These are phyloP conservation scores for Debaryomyces tyrocola DNA, from an alignment of 805 yeast species.

Conservation along the genomic window DNA sequence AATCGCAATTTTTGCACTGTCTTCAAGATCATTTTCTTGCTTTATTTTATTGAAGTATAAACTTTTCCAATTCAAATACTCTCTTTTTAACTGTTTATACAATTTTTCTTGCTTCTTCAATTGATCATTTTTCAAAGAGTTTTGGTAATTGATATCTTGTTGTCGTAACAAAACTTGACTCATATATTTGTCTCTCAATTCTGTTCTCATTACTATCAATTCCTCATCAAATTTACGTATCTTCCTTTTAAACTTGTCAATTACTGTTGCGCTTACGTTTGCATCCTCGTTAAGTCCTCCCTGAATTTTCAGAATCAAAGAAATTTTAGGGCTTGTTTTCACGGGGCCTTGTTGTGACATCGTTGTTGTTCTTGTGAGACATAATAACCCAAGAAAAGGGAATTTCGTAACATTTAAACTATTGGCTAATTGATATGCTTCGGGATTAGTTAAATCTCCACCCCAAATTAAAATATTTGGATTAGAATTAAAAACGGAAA, in stretches of 20 bases:
- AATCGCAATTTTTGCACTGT: constrained; percentile 64
- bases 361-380: constrained; percentile 57
- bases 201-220: constrained; percentile 59
- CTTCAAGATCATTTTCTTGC: constrained; percentile 14
- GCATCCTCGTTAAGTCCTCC: constrained; percentile 53
- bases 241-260: constrained; percentile 42
- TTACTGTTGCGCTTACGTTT: constrained; percentile 29
- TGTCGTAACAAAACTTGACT: constrained; percentile 60
- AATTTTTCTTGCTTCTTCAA: constrained; percentile 38
- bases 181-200: constrained; percentile 58
- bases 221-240: constrained; percentile 61
- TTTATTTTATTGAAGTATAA: constrained; percentile 20
- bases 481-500: constrained; percentile 40
- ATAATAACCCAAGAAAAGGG: constrained; percentile 81
- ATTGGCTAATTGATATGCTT: constrained; percentile 80
- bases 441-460: constrained; percentile 78
- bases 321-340: constrained; percentile 54
- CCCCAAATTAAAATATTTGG: constrained; percentile 74
- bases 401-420: constrained; percentile 67
- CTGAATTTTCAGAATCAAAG: constrained; percentile 62
- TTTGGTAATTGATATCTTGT: constrained; percentile 77
- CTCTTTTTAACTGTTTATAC: constrained; percentile 33
- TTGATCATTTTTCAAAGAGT: constrained; percentile 67
- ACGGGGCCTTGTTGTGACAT: constrained; percentile 58
- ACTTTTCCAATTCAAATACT: constrained; percentile 32